Conservation (phyloP, 345 rosid genomes). For the Noccaea bulbosa region DNA sequence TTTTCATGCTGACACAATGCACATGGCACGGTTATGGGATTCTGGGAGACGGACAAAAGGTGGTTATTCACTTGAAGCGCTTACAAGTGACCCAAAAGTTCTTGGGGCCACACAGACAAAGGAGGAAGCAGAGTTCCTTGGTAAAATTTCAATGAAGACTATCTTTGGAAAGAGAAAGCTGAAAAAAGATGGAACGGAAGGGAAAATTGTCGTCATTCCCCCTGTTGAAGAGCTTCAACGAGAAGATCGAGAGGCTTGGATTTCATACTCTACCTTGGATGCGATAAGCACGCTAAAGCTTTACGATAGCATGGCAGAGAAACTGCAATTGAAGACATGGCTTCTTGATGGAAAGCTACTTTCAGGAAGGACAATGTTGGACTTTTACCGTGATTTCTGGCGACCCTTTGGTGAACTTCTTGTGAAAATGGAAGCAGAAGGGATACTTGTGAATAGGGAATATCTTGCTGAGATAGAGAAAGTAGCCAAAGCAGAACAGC, state of each 20-base stretch:
- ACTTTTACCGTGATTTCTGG: constrained; percentile 81
- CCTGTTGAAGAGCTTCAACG: constrained; percentile 89
- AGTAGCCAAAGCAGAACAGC: constrained; percentile 85
- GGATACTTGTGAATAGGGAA: constrained; percentile 82
- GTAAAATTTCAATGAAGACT: constrained; percentile 89
- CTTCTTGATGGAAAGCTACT: constrained; percentile 54
- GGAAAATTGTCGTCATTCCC: constrained; percentile 65
- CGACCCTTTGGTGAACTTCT: constrained; percentile 87
- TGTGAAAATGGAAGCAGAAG: constrained; percentile 87
- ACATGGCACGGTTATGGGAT: constrained; percentile 97
- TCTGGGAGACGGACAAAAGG: constrained; percentile 78
- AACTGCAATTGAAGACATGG: constrained; percentile 63
- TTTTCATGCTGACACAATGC: constrained; percentile 97
- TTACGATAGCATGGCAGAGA: constrained; percentile 66
- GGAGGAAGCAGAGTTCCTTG: constrained; percentile 61
- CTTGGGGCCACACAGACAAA: constrained; percentile 50
- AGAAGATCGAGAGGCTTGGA: constrained; percentile 76
- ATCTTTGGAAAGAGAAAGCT: constrained; percentile 80
- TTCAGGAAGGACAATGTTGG: constrained; percentile 61
- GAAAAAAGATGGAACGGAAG: constrained; percentile 92
- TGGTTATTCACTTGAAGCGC: constrained; percentile 97
- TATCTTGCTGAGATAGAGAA: constrained; percentile 85
- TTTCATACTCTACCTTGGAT: constrained; percentile 91
- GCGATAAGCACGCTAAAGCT: constrained; percentile 87
- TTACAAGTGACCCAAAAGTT: constrained; percentile 68